phyloP scores from a whole-genome alignment of 495 filamentous ascomycete species.

The Penicillium verhagenii region DNA sequence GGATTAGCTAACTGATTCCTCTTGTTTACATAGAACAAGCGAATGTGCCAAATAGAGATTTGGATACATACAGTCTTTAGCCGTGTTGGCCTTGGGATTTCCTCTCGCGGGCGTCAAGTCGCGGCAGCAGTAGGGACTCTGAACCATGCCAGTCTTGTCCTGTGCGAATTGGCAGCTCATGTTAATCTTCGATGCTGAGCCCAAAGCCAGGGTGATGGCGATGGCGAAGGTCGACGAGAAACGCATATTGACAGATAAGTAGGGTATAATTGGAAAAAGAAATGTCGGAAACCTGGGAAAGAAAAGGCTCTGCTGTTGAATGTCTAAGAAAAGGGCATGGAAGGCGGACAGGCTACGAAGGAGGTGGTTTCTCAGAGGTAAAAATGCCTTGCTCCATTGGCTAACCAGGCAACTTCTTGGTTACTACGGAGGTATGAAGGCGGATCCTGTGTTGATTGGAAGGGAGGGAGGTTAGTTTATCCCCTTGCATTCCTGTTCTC shows the following conservation, averaged over 20 bases:
- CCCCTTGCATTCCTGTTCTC: constrained; percentile 26
- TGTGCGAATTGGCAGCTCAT: constrained; percentile 35
- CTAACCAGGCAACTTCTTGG: constrained; percentile 1
- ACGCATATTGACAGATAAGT: constrained; percentile 26
- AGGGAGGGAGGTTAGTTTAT: constrained; percentile 8
- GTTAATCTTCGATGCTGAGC: constrained; percentile 26
- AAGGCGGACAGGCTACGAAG: constrained; percentile 10
- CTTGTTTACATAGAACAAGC: neutral
- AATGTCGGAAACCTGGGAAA: neutral
- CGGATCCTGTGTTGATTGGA: constrained; percentile 11
- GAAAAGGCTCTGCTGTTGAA: constrained; percentile 9
- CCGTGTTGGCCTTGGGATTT: constrained; percentile 29
- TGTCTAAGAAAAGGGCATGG: constrained; percentile 3
- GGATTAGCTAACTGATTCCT: neutral
- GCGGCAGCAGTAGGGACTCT: constrained; percentile 41
- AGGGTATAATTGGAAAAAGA: neutral
- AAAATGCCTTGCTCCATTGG: constrained; percentile 19
- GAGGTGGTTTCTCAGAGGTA: neutral
- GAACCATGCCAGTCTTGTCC: constrained; percentile 36
- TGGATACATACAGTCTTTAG: constrained; percentile 25
- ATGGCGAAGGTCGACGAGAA: constrained; percentile 24
- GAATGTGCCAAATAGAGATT: neutral
- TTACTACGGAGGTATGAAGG: constrained; percentile 13
- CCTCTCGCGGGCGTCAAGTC: constrained; percentile 18
- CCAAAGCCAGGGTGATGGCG: constrained; percentile 21